Evolutionary conservation across 495 filamentous ascomycete species (phyloP).

Genomic region (Talaromyces thailandensis): DNA sequence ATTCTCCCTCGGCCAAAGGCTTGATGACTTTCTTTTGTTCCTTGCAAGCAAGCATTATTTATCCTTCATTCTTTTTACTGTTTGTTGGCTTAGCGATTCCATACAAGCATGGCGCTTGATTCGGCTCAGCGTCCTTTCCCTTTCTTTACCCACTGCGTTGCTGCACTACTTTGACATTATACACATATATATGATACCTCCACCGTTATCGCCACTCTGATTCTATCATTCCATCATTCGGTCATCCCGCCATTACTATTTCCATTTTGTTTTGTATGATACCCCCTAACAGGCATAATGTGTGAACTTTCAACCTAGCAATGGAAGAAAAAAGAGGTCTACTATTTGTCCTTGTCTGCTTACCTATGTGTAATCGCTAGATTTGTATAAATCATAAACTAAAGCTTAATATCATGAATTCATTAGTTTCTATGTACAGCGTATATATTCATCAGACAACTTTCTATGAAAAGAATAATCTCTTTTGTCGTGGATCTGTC

Average conservation of each 20-base stretch:
- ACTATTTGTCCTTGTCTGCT: not conserved
- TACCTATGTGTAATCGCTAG: not conserved
- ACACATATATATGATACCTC: not conserved
- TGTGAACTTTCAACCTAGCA: not conserved
- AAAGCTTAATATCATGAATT: not conserved
- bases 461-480: slow-evolving; percentile 4
- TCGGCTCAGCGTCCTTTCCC: not conserved
- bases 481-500: not conserved
- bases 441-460: not conserved
- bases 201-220: not conserved
- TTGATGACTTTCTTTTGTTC: not conserved
- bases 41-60: not conserved
- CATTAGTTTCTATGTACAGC: not conserved
- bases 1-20: not conserved
- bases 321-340: not conserved
- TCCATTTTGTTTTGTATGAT: slow-evolving; percentile 5
- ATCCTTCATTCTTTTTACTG: not conserved
- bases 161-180: not conserved
- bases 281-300: not conserved
- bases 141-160: not conserved
- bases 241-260: not conserved
- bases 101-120: not conserved
- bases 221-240: not conserved
- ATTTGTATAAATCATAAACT: not conserved
- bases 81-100: not conserved